Evolutionary conservation across 169 alveolate genomes (phyloP), one percentile per base, ranked within the genome.

Genomic region (Plasmodium knowlesi): DNA sequence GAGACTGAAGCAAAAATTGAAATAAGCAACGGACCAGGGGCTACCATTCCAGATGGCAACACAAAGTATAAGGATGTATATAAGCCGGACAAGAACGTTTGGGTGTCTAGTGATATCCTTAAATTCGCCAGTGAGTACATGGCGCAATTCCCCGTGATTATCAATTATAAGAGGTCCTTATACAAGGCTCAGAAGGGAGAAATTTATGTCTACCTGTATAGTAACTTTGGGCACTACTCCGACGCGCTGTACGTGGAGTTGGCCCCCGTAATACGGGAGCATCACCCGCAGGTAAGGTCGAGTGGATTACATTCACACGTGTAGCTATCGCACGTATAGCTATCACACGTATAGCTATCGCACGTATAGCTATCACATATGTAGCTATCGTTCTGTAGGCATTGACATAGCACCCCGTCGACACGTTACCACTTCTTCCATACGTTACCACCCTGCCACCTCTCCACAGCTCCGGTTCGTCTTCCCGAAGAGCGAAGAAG

Each of bases 11-110:
- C 53, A 19, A 79, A 37, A 89, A 80, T 89, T 37, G 94, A 89
- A 57, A 89, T 89, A 67, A 10, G 12, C 25, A 89, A 89, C 83
- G 94, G 94, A n/a, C 94, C 94, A 1, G 94, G 94, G 53, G 67
- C 91, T 34, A 80, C 94, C 19, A 28, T 89, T 12, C 90, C 90
- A 6, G 50, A 67, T 25, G 91, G 37, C 16, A 14, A 16, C 10
- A 61, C 72, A 39, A 89, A 79, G 67, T 89, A 61, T 89, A 89
- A 57, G 5, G 94, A 89, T 70, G 22, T 37, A 16, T 89, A 89
- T 53, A 71, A 43, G 19, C 94, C 94, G 28, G 54, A 54, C 3
- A 61, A 78, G 34, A 81, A 67, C 71, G 39, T 80, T 16, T 89
- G 94, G 94, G 72, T 67, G 1, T 89, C 94, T n/a, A 86, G 72